Evolutionary conservation across 371 early-diverging fungal species (phyloP), one percentile per base, ranked within the genome.

Genomic region (Mortierella sp.): DNA sequence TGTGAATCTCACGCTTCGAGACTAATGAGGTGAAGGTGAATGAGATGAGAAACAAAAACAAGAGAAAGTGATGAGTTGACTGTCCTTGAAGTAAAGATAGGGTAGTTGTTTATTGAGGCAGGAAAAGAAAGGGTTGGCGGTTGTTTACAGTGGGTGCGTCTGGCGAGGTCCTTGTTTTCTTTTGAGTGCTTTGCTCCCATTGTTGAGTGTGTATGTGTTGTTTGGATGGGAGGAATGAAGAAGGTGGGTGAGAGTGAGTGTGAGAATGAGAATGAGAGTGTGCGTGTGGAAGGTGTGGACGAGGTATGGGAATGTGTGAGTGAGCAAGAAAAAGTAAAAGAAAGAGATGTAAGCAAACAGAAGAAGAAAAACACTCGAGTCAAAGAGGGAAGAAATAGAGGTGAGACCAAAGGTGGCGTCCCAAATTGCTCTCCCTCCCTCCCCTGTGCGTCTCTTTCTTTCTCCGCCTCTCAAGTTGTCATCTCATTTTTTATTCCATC

Each of bases 1-100:
- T 87, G 76, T 90, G 79, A 80, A 96, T 95, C 83, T 96, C 96
- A 51, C 92, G 87, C 72, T 89, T 87, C 12, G 95, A 90, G 87
- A 95, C 96, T 95, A 88, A 43, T 16, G 24, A 41, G 2, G 29
- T 11, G 48, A 12, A 18, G 56, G 18, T 55, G 56, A 29, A 29
- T 27, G 38, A 54, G 58, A 56, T 18, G 10, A 43, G 14, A 55
- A n/a, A 27, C 6, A 29, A 58, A 24, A 74, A n/a, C 55, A 35
- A 51, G 46, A 74, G 51, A 51, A 29, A 29, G 49, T 21, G n/a
- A 55, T 58, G 76, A 70, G 43, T 21, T 12, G 58, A 58, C 29
- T 56, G 51, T 48, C 27, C 43, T 58, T 24, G 43, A 72, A 16
- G 21, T 43, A 65, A 32, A 71, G 68, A 48, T n/a, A 51, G 43